phyloP scores from a whole-genome alignment of 1,284 basidiomycete genomes.

The Mycosarcoma mackinlayi region DNA sequence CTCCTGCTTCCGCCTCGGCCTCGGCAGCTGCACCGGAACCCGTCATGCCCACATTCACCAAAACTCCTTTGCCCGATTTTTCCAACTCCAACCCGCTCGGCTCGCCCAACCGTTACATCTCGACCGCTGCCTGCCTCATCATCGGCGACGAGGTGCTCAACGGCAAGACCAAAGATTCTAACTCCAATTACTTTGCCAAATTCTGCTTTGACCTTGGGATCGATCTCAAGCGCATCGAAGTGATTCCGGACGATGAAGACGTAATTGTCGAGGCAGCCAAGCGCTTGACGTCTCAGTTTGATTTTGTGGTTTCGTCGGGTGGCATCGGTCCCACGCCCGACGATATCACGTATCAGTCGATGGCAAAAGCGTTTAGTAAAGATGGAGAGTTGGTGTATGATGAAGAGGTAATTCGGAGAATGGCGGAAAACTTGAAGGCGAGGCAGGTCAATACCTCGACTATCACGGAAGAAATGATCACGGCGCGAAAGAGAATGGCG shows the following conservation, averaged over 20 bases:
- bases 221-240: constrained; percentile 76
- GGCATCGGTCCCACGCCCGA: constrained; percentile 65
- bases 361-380: constrained; percentile 82
- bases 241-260: constrained; percentile 87
- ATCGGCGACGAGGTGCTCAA: constrained; percentile 76
- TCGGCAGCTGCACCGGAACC: neutral
- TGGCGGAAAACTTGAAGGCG: constrained; percentile 77
- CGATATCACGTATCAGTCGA: constrained; percentile 83
- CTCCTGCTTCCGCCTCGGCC: too few species aligned
- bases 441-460: constrained; percentile 73
- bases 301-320: constrained; percentile 55
- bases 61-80: constrained; percentile 36
- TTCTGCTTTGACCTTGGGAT: constrained; percentile 66
- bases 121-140: constrained; percentile 61
- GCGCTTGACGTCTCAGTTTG: constrained; percentile 74
- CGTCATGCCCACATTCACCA: constrained; percentile 48
- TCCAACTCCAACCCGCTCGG: constrained; percentile 46
- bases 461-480: constrained; percentile 74
- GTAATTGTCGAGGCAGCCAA: constrained; percentile 88
- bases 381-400: constrained; percentile 76
- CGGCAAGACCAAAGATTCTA: constrained; percentile 83
- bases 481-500: constrained; percentile 62
- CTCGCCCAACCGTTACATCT: constrained; percentile 42
- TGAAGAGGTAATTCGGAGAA: constrained; percentile 81
- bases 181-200: constrained; percentile 73